Base-by-base conservation (phyloP, 75 land plant species). In the Adiantum capillusveneris region DNA sequence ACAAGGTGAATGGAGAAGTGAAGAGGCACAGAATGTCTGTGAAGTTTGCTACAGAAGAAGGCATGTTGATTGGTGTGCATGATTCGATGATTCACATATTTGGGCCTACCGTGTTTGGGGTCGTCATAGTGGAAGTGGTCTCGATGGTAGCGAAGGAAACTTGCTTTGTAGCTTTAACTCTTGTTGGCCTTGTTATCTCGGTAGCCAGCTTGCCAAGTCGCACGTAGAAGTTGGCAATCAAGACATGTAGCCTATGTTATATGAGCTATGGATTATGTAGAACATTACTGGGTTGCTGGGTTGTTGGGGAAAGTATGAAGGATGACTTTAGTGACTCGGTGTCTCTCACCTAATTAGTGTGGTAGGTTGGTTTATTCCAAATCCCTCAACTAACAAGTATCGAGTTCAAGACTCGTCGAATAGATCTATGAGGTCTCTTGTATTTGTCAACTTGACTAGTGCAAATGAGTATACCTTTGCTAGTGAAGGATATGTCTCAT, bases 251-350 rank as follows among this genome's bases (percentile, higher is more conserved):
- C n/a, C n/a, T 14, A 46, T 46, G 49, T 17, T 46, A 14, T 14
- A 46, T 46, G 49, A 46, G 21, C 49, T 46, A 17, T 46, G 49
- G 49, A 46, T 46, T 17, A 46, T 46, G 49, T 14, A 46, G 17
- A 46, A 46, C 21, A 20, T 46, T 20, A 46, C 49, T 17, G 14
- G 49, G 14, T 46, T 46, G 49, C 49, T 46, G 6, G n/a, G n/a
- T n/a, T n/a, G n/a, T n/a, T n/a, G n/a, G n/a, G 21, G 21, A 3
- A 20, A 46, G 14, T n/a, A n/a, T n/a, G n/a, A n/a, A n/a, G n/a
- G n/a, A n/a, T n/a, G n/a, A n/a, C n/a, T n/a, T n/a, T n/a, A n/a
- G n/a, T n/a, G n/a, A n/a, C n/a, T n/a, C n/a, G n/a, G n/a, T n/a
- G n/a, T n/a, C n/a, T n/a, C n/a, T n/a, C n/a, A n/a, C n/a, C n/a